A percentile compares a stretch with the other conserved stretches of the same genome.
phyloP scores from a whole-genome alignment of 2,329 filamentous ascomycete genomes.

The Fusarium luffae region DNA sequence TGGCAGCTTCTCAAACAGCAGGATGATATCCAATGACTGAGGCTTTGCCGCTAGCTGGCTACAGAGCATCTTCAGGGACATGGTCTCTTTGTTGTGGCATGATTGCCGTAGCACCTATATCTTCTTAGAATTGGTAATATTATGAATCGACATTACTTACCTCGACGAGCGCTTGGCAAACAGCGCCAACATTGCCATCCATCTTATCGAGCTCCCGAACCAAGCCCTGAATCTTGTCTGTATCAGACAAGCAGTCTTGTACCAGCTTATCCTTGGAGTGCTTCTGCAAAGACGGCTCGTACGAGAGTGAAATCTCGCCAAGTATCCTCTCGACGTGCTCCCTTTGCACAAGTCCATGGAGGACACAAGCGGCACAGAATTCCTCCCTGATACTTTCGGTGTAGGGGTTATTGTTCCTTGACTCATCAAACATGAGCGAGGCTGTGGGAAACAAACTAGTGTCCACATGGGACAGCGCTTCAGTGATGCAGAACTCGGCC shows the following conservation, averaged over 20 bases:
- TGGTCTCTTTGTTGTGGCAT: constrained; percentile 79
- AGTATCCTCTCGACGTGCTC: constrained; percentile 81
- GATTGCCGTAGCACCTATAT: constrained; percentile 72
- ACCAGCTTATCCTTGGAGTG: constrained; percentile 84
- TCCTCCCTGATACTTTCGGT: constrained; percentile 72
- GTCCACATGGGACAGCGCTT: constrained; percentile 83
- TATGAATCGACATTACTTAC: constrained; percentile 53
- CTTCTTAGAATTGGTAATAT: not conserved
- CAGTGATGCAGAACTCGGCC: constrained; percentile 73
- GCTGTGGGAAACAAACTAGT: constrained; percentile 77
- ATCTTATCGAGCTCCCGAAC: constrained; percentile 87
- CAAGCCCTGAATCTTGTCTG: constrained; percentile 78
- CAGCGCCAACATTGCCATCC: constrained; percentile 90
- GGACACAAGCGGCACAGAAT: constrained; percentile 89
- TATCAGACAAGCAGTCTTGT: constrained; percentile 79
- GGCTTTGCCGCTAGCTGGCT: constrained; percentile 78
- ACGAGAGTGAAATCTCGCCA: constrained; percentile 85
- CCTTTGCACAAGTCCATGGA: constrained; percentile 86
- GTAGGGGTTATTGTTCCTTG: constrained; percentile 66
- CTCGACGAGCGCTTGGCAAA: constrained; percentile 81
- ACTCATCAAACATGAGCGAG: constrained; percentile 68
- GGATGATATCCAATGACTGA: constrained; percentile 76
- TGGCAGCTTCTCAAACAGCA: constrained; percentile 77
- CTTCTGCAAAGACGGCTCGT: constrained; percentile 76
- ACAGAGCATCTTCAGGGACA: constrained; percentile 81